Base-by-base conservation (phyloP, 2,329 filamentous ascomycete species). In the Chaetomium sp. region DNA sequence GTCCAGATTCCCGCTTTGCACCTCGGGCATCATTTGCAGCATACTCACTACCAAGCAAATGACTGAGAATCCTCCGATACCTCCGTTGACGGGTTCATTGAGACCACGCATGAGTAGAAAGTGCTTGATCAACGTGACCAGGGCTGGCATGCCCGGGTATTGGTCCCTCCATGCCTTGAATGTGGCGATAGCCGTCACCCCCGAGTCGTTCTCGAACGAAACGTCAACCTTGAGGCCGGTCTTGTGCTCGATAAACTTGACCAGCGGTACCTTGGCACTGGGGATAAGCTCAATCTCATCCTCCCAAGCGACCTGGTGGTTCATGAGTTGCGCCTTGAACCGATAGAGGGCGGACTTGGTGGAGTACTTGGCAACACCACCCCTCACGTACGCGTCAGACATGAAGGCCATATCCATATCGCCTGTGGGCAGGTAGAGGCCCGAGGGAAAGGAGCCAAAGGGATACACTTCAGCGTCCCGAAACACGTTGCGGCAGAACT, bases 361-460 rank as follows among this genome's bases (percentile, higher is more conserved):
- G 67, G 73, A 78, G 74, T 80, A 81, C 65, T 78, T 79, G 65
- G 84, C 75, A 9, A 79, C 72, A 2, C 84, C 85, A 3, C 82
- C 80, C 9, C 79, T 75, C 68, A 87, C 80, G 68, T 86, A 92
- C 29, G 81, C 79, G 9, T 76, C 71, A 0, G 85, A 87, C 58
- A 93, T 85, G 60, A 95, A 84, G 2, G 97, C 95, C 56, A 99
- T 82, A 74, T 99, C 95, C 88, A 99, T 96, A 74, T 99, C 95
- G 19, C 91, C 92, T 1, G 90, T 87, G 0, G 85, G 85, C 2
- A 87, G 78, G 70, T 87, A 87, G 8, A 92, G 80, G 0, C 91
- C 92, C 3, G 92, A 92, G 70, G 92, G 93, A 77, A 93, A 99
- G 0, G 95, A 98, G n/a, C 95, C 95, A 75, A 99, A 99, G 10